Evolutionary conservation across 352 stramenopile species (phyloP).

Genomic region (Peronospora destructor): DNA sequence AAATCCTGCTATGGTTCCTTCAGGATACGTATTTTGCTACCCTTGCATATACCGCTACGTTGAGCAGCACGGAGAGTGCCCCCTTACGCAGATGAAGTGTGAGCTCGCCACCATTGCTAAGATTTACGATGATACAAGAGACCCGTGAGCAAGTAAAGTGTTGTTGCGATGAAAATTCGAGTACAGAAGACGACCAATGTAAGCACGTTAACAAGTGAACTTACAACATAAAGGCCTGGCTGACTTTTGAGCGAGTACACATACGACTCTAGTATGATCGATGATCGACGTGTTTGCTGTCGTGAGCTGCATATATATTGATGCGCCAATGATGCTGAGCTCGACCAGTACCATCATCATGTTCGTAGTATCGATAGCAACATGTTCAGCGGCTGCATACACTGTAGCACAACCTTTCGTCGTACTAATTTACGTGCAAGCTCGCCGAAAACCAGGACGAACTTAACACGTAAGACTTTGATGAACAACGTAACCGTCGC

Average conservation of each 20-base stretch:
- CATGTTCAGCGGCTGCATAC: too few relatives aligned
- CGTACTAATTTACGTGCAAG: too few relatives aligned
- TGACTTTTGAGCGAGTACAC: background rate
- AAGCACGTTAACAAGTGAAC: background rate
- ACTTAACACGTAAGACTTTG: too few relatives aligned
- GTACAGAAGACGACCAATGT: background rate
- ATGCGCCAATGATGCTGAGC: too few relatives aligned
- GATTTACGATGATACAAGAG: constrained; percentile 75
- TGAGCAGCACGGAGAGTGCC: constrained; percentile 60
- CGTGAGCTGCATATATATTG: too few relatives aligned
- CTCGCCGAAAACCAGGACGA: too few relatives aligned
- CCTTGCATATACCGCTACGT: constrained; percentile 73
- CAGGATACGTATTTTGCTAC: constrained; percentile 83
- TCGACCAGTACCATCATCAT: too few relatives aligned
- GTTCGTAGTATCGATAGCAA: too few relatives aligned
- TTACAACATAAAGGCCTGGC: background rate
- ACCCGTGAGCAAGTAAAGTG: constrained; percentile 8
- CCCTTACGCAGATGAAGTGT: constrained; percentile 73
- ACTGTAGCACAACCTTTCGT: too few relatives aligned
- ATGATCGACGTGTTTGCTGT: too few relatives aligned
- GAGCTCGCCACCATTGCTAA: constrained; percentile 54
- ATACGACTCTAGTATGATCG: too few relatives aligned
- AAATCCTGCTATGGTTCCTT: constrained; percentile 66
- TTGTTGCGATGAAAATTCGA: constrained; percentile 1
- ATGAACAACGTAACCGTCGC: too few relatives aligned